Evolutionary conservation across 257 asterid genomes (phyloP).

Genomic region (Solanum appendiculatum): DNA sequence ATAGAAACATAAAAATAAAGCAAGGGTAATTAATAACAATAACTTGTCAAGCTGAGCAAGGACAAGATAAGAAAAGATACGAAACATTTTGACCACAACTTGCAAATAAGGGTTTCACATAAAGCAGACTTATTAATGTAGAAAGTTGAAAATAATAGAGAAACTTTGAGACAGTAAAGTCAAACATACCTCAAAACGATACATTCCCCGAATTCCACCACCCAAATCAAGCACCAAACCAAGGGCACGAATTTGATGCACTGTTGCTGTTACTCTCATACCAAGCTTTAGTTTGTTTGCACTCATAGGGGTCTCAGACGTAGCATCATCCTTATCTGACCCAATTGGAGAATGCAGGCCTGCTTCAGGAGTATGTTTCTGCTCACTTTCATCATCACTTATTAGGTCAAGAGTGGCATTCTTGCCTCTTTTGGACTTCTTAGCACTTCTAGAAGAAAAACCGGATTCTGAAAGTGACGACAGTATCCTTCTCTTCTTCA

Average conservation of each 20-base stretch:
- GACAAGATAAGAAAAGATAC: neutral
- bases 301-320: constrained; percentile 27
- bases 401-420: neutral
- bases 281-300: constrained; percentile 71
- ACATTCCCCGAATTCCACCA: constrained; percentile 72
- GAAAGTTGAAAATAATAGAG: neutral
- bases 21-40: neutral
- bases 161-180: neutral
- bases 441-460: constrained; percentile 1
- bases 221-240: constrained; percentile 94
- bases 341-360: neutral
- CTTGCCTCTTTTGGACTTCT: neutral
- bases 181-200: constrained; percentile 68
- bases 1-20: neutral
- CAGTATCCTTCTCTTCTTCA: neutral
- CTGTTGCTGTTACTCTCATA: constrained; percentile 58
- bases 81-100: neutral
- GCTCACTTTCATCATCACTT: constrained; percentile 9
- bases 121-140: neutral
- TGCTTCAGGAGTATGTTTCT: neutral
- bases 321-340: constrained; percentile 8
- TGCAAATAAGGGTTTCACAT: neutral
- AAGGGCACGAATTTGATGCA: constrained; percentile 70
- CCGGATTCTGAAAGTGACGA: neutral
- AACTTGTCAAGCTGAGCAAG: neutral